Percentiles rank a stretch among this genome's conserved stretches.
These are phyloP conservation scores for Adiantum capillusveneris DNA, from an alignment of 75 land plant genomes.

Conservation along the genomic window DNA sequence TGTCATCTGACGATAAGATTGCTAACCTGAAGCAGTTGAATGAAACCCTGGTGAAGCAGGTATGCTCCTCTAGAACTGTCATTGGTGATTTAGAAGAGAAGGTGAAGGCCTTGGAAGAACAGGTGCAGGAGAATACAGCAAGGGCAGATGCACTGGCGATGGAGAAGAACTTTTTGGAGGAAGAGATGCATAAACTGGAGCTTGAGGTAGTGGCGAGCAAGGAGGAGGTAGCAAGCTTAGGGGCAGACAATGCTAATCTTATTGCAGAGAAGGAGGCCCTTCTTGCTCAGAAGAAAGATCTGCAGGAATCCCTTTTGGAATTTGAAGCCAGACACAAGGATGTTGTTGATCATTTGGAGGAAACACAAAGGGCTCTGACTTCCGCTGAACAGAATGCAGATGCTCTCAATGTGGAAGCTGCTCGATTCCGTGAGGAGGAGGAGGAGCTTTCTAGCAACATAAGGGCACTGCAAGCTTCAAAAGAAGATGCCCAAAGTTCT, in stretches of 20 bases:
- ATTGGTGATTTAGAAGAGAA: not conserved
- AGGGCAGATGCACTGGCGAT: not conserved
- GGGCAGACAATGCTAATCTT: not conserved
- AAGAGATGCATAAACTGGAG: not conserved
- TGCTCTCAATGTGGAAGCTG: not conserved
- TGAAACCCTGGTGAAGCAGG: not conserved
- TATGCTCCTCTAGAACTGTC: not conserved
- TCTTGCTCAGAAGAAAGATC: not conserved
- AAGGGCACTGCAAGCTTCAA: not conserved
- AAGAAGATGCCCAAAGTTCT: not conserved
- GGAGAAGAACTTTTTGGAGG: conserved; percentile 1
- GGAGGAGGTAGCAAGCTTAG: not conserved
- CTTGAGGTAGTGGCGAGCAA: not conserved
- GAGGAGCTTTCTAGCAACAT: not conserved
- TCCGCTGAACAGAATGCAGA: not conserved
- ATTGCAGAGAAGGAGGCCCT: not conserved
- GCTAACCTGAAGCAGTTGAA: not conserved
- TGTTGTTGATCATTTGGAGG: not conserved
- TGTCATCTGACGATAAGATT: not conserved
- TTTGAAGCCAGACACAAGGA: not conserved
- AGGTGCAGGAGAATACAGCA: not conserved
- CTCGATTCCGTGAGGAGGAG: not conserved
- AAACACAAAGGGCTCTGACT: not conserved
- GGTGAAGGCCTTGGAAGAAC: not conserved
- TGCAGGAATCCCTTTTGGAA: not conserved